A percentile compares a stretch with the other conserved stretches of the same genome.
These are phyloP conservation scores for Casaregolazyma lundiana DNA, from an alignment of 1,139 yeast genomes.

Conservation along the genomic window DNA sequence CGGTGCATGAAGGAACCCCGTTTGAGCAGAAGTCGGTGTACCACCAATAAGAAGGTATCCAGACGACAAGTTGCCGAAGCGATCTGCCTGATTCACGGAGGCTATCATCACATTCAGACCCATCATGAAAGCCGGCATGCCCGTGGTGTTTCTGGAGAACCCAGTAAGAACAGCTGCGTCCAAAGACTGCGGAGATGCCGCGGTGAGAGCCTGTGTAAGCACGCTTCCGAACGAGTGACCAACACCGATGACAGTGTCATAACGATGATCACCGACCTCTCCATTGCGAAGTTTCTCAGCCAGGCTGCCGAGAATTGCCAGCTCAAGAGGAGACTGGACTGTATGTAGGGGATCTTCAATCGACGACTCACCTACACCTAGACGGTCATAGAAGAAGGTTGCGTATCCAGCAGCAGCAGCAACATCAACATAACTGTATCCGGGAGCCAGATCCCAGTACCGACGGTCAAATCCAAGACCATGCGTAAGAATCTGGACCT, in stretches of 20 bases:
- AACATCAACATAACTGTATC: neutral
- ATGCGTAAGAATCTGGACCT: neutral
- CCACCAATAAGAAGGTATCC: neutral
- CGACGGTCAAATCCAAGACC: neutral
- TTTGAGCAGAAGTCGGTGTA: neutral
- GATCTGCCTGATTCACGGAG: neutral
- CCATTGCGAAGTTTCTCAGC: constrained; percentile 11
- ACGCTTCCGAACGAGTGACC: neutral
- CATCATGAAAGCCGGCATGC: neutral
- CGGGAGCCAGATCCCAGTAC: neutral
- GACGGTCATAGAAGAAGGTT: neutral
- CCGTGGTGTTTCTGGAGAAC: neutral
- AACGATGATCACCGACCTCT: constrained; percentile 4
- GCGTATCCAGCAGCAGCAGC: neutral
- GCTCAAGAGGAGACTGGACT: neutral
- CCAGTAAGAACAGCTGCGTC: neutral
- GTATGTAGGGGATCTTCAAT: neutral
- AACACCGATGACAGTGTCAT: neutral
- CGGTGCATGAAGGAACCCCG: neutral
- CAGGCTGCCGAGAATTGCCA: constrained; percentile 17
- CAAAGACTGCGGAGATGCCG: neutral
- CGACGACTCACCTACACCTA: neutral
- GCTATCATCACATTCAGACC: neutral
- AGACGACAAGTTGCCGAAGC: neutral
- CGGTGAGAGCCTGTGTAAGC: neutral